Conservation (phyloP, 768 basidiomycete species). For the Termitomyces sp. region DNA sequence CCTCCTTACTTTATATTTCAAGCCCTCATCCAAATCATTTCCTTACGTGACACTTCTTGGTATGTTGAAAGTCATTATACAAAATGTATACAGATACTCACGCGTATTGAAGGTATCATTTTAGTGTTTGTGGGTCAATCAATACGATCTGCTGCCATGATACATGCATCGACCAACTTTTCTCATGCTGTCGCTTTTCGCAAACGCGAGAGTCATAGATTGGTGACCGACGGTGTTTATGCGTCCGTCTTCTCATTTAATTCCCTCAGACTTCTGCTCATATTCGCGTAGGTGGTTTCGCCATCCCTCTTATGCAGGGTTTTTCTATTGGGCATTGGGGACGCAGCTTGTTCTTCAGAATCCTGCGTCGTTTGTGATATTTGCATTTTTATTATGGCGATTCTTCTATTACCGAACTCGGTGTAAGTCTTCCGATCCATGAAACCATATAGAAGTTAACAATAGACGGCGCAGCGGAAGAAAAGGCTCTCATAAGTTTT, state of each 20-base stretch:
- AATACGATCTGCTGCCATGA: conserved; percentile 90
- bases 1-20: conserved; percentile 60
- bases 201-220: conserved; percentile 66
- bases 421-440: conserved; percentile 43
- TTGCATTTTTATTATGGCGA: conserved; percentile 64
- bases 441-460: neutral
- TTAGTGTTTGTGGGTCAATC: conserved; percentile 68
- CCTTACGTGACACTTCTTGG: conserved; percentile 58
- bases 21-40: conserved; percentile 56
- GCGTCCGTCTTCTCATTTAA: conserved; percentile 42
- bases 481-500: conserved; percentile 71
- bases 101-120: conserved; percentile 45
- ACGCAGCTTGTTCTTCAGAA: conserved; percentile 93
- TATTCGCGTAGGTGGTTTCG: conserved; percentile 60
- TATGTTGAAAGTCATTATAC: conserved; percentile 22
- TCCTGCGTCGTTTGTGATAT: conserved; percentile 64
- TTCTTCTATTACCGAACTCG: conserved; percentile 83
- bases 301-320: conserved; percentile 96
- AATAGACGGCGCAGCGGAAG: conserved; percentile 57
- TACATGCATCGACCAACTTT: conserved; percentile 90
- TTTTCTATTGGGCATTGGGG: conserved; percentile 97
- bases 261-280: neutral
- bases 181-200: conserved; percentile 80
- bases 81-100: neutral
- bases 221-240: conserved; percentile 90